Conservation (phyloP, 805 yeast species). For the Saturnispora dispora region DNA sequence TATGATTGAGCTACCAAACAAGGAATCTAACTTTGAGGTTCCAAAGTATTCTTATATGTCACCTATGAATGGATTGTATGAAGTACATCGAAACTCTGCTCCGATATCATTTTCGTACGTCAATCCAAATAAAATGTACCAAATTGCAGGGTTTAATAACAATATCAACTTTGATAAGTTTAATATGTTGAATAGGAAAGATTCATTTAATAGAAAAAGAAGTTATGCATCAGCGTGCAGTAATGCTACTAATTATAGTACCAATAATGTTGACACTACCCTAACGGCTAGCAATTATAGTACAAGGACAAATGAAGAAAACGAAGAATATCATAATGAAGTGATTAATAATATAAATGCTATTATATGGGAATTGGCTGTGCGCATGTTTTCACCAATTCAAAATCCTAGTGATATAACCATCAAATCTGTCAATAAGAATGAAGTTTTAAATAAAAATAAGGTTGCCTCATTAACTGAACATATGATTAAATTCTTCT, state of each 20-base stretch:
- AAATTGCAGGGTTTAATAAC: slow-evolving; percentile 22
- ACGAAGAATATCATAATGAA: slow-evolving; percentile 1
- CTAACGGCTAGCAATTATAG: not conserved
- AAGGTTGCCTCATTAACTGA: slow-evolving; percentile 23
- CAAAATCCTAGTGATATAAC: slow-evolving; percentile 9
- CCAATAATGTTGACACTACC: not conserved
- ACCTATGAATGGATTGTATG: not conserved
- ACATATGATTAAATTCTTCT: slow-evolving; percentile 25
- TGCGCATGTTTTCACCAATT: slow-evolving; percentile 10
- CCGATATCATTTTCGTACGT: slow-evolving; percentile 20
- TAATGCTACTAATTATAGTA: not conserved
- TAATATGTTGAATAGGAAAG: slow-evolving; percentile 6
- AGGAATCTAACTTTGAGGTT: slow-evolving; percentile 9
- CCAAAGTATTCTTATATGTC: slow-evolving; percentile 9
- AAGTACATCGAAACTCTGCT: not conserved
- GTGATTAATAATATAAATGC: slow-evolving; percentile 14
- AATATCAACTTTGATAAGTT: slow-evolving; percentile 17
- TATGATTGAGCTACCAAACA: slow-evolving; percentile 21
- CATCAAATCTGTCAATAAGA: slow-evolving; percentile 1
- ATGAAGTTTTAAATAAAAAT: slow-evolving; percentile 11
- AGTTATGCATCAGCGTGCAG: not conserved
- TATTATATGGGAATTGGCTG: slow-evolving; percentile 19
- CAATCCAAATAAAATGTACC: slow-evolving; percentile 22
- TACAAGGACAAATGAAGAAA: not conserved
- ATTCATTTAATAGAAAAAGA: slow-evolving; percentile 7